phyloP scores from a whole-genome alignment of 345 rosid species.

The Rhodamnia rubescens region DNA sequence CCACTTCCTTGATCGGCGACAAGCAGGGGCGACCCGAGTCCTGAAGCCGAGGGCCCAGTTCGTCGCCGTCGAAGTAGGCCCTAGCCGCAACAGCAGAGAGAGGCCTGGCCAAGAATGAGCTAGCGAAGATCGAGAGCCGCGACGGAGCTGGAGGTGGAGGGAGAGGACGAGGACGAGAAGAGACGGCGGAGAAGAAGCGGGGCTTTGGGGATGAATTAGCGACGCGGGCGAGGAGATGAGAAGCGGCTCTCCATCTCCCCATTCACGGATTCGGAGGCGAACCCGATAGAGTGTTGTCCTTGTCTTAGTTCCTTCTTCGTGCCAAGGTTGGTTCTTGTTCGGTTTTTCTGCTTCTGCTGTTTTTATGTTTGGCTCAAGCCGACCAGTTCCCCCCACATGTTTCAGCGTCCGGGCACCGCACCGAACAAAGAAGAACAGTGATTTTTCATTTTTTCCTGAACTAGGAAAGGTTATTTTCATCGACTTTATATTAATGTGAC shows the following conservation, averaged over 20 bases:
- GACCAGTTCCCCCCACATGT: not conserved
- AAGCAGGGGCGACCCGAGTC: conserved; percentile 15
- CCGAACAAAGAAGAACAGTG: not conserved
- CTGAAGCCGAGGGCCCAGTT: conserved; percentile 36
- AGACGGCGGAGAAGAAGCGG: not conserved
- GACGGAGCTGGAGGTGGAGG: not conserved
- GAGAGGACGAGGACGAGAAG: not conserved
- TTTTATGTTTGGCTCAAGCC: not conserved
- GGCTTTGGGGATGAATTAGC: not conserved
- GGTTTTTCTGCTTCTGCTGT: not conserved
- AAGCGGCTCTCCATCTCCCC: conserved; percentile 65
- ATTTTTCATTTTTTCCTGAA: not conserved
- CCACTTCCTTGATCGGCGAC: conserved; percentile 34
- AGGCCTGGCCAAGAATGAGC: conserved; percentile 10
- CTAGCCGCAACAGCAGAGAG: conserved; percentile 53
- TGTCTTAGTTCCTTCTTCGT: not conserved
- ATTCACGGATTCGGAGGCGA: conserved; percentile 23
- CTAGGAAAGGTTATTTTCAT: not conserved
- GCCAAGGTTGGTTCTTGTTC: not conserved
- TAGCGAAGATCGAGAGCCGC: not conserved
- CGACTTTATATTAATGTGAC: not conserved
- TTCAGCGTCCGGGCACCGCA: not conserved
- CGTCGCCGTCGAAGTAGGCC: not conserved
- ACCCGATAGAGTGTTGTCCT: too few species aligned
- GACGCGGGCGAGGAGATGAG: conserved; percentile 24